These are phyloP conservation scores for Colletotrichum sojae DNA, from an alignment of 2,329 filamentous ascomycete genomes.

Conservation along the genomic window DNA sequence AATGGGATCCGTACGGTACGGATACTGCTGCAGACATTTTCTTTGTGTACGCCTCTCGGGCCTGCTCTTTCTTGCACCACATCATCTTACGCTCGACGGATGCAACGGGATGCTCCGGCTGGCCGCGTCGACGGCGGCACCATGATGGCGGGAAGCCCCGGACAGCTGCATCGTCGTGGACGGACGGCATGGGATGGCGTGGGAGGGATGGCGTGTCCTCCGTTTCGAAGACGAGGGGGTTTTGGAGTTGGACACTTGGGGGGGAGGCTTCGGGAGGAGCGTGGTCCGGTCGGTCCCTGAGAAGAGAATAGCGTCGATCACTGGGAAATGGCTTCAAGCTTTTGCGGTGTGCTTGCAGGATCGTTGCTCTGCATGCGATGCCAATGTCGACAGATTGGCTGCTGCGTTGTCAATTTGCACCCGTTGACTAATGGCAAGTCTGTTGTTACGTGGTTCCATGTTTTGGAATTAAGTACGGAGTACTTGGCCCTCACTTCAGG, in stretches of 20 bases:
- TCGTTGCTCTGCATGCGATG: not conserved
- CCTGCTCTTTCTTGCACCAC: not conserved
- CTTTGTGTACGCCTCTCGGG: not conserved
- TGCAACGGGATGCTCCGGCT: conserved; percentile 20
- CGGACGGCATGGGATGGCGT: conserved; percentile 19
- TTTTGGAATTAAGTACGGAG: conserved; percentile 3
- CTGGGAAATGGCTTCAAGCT: not conserved
- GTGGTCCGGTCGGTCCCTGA: conserved; percentile 32
- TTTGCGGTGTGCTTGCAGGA: not conserved
- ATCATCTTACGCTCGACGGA: not conserved
- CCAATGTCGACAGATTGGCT: not conserved
- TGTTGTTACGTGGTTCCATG: conserved; percentile 24
- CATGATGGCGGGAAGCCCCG: conserved; percentile 19
- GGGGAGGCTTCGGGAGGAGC: conserved; percentile 14
- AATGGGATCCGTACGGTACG: not conserved
- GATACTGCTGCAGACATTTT: not conserved
- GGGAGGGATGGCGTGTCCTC: conserved; percentile 29
- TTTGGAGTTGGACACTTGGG: conserved; percentile 3
- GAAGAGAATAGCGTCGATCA: not conserved
- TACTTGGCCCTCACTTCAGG: not conserved
- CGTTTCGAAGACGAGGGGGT: conserved; percentile 31
- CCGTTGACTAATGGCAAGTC: conserved; percentile 27
- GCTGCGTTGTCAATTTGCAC: conserved; percentile 17
- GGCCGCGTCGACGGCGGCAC: conserved; percentile 4
- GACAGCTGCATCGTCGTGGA: conserved; percentile 27